These are phyloP conservation scores for Eudorina sp. DNA, from an alignment of 139 green algal genomes.

Conservation along the genomic window DNA sequence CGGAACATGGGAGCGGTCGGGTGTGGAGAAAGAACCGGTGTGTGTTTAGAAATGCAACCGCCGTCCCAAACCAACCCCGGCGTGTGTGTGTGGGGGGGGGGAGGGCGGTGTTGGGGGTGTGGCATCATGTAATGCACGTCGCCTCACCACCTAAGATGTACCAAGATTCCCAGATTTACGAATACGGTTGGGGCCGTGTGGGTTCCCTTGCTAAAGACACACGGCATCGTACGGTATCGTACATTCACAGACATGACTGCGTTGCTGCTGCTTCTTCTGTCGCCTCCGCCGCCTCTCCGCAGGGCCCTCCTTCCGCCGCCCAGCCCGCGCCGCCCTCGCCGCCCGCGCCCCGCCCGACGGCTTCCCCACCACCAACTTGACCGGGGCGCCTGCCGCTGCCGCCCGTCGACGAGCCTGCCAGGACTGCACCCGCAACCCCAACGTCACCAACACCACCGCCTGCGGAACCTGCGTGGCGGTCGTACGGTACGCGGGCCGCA, in stretches of 20 bases:
- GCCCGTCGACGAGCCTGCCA: background rate
- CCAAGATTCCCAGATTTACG: too few species aligned
- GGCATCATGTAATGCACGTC: too few species aligned
- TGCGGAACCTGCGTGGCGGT: background rate
- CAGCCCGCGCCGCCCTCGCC: background rate
- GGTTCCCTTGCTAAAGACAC: too few species aligned
- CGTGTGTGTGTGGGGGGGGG: too few species aligned
- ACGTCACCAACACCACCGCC: conserved; percentile 16
- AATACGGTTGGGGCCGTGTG: too few species aligned
- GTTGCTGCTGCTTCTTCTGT: background rate
- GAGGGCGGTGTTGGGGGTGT: too few species aligned
- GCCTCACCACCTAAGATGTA: too few species aligned
- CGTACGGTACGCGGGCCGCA: background rate
- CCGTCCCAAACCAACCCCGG: too few species aligned
- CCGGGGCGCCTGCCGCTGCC: background rate
- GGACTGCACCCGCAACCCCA: background rate
- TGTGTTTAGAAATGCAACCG: too few species aligned
- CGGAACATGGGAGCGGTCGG: too few species aligned
- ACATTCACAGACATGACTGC: background rate
- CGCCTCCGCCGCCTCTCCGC: background rate
- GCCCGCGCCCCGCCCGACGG: background rate
- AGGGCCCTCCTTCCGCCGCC: background rate
- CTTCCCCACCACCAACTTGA: background rate
- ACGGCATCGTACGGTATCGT: background rate
- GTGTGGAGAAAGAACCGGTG: too few species aligned